These are phyloP conservation scores for Kwoniella bestiolae DNA, from an alignment of 768 basidiomycete genomes.

Conservation along the genomic window DNA sequence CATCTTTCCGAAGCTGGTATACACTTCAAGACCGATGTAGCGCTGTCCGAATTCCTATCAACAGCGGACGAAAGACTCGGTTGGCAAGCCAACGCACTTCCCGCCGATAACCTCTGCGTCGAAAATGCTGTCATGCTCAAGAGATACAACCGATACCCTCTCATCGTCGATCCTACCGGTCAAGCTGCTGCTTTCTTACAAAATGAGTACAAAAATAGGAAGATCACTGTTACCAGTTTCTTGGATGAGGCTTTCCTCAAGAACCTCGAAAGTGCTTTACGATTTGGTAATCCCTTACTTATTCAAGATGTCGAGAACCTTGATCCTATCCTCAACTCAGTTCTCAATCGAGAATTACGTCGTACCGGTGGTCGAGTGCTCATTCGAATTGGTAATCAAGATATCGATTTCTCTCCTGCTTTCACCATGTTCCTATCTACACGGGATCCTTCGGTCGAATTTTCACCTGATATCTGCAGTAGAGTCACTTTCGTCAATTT, in stretches of 20 bases:
- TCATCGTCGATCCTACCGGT: conserved; percentile 97
- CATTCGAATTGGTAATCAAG: conserved; percentile 93
- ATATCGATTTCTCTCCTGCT: conserved; percentile 99
- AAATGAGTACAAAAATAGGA: conserved; percentile 92
- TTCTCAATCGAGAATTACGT: conserved; percentile 93
- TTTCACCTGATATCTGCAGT: conserved; percentile 98
- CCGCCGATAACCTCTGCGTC: conserved; percentile 90
- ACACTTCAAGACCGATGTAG: conserved; percentile 88
- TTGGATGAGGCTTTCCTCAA: conserved; percentile 98
- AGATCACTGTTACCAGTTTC: conserved; percentile 98
- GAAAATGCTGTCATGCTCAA: conserved; percentile 99
- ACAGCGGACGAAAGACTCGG: conserved; percentile 92
- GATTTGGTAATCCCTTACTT: conserved; percentile 94
- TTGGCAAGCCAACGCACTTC: conserved; percentile 96
- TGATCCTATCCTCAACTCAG: conserved; percentile 95
- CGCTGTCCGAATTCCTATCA: conserved; percentile 92
- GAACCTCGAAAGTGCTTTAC: conserved; percentile 95
- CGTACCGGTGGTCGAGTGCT: conserved; percentile 96
- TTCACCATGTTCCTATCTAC: conserved; percentile 99
- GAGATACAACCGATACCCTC: conserved; percentile 94
- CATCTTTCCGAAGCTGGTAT: conserved; percentile 88
- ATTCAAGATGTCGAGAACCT: conserved; percentile 98
- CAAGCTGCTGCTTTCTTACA: conserved; percentile 93
- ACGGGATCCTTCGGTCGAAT: conserved; percentile 93
- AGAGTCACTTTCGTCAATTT: conserved; percentile 95